Percentiles rank a stretch among this genome's conserved stretches.
Conservation (phyloP, 2,329 filamentous ascomycete species). For the Beauveria pseudobassiana region DNA sequence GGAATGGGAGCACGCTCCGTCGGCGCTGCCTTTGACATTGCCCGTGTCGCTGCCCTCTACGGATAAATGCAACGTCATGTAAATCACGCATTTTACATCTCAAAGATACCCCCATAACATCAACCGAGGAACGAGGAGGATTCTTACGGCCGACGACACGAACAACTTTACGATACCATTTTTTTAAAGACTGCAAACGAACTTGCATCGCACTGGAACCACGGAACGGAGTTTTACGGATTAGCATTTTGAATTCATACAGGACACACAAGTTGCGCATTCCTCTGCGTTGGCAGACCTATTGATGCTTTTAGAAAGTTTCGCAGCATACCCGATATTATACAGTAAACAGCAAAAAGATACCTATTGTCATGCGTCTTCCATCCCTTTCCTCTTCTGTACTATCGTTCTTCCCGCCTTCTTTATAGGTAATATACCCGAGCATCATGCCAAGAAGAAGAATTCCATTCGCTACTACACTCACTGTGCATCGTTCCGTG, state of each 20-base stretch:
- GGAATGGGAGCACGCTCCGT: constrained; percentile 46
- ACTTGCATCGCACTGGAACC: neutral
- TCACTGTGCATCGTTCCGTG: neutral
- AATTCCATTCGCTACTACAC: neutral
- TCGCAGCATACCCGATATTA: neutral
- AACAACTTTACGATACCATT: neutral
- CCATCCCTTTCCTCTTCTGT: neutral
- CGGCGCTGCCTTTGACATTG: constrained; percentile 30
- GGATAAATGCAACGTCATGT: constrained; percentile 41
- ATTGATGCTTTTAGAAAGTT: neutral
- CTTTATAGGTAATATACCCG: neutral
- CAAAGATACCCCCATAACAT: neutral
- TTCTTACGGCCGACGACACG: neutral
- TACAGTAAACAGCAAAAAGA: neutral
- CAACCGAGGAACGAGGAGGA: neutral
- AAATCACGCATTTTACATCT: constrained; percentile 10
- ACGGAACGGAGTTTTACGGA: neutral
- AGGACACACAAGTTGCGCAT: neutral
- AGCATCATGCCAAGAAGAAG: neutral
- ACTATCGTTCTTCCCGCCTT: neutral
- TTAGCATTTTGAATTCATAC: constrained; percentile 1
- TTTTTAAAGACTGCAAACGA: neutral
- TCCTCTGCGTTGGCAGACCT: neutral
- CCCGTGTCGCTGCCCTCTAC: constrained; percentile 24
- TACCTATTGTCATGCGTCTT: neutral